A percentile compares a stretch with the other conserved stretches of the same genome.
Evolutionary conservation across 495 filamentous ascomycete genomes (phyloP).

Genomic region (Penicillium canariense): DNA sequence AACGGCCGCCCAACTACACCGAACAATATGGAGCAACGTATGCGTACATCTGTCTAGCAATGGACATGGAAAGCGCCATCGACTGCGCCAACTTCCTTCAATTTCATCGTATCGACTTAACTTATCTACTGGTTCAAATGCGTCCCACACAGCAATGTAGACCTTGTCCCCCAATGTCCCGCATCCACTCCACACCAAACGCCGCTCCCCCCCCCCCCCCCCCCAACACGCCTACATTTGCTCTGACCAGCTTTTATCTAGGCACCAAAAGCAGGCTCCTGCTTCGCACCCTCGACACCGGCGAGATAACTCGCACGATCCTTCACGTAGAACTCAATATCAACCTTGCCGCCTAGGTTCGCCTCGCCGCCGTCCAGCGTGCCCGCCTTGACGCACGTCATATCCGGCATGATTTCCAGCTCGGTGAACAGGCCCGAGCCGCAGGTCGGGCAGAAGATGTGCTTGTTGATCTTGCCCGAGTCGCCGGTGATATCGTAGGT

Average conservation of each 20-base stretch:
- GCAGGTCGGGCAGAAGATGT: slow-evolving; percentile 47
- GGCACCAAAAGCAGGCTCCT: slow-evolving; percentile 31
- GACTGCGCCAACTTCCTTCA: too few species aligned
- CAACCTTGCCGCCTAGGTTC: slow-evolving; percentile 32
- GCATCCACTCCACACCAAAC: background rate
- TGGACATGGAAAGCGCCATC: too few species aligned
- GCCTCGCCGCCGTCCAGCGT: slow-evolving; percentile 39
- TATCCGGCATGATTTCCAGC: slow-evolving; percentile 48
- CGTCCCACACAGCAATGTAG: too few species aligned
- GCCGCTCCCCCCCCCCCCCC: background rate
- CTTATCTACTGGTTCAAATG: too few species aligned
- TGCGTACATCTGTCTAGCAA: too few species aligned
- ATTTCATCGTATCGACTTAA: too few species aligned
- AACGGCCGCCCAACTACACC: background rate
- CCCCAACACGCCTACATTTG: background rate
- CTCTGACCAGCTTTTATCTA: background rate
- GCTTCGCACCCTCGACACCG: slow-evolving; percentile 42
- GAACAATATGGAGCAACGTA: too few species aligned
- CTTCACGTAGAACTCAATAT: slow-evolving; percentile 48
- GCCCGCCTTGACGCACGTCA: slow-evolving; percentile 42
- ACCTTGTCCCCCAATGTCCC: background rate
- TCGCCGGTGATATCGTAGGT: slow-evolving; percentile 37
- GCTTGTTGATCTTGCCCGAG: slow-evolving; percentile 49
- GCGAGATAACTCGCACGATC: slow-evolving; percentile 37
- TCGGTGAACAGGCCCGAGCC: slow-evolving; percentile 46